phyloP scores from a whole-genome alignment of 2,329 filamentous ascomycete genomes.

The Helotiales sp. region DNA sequence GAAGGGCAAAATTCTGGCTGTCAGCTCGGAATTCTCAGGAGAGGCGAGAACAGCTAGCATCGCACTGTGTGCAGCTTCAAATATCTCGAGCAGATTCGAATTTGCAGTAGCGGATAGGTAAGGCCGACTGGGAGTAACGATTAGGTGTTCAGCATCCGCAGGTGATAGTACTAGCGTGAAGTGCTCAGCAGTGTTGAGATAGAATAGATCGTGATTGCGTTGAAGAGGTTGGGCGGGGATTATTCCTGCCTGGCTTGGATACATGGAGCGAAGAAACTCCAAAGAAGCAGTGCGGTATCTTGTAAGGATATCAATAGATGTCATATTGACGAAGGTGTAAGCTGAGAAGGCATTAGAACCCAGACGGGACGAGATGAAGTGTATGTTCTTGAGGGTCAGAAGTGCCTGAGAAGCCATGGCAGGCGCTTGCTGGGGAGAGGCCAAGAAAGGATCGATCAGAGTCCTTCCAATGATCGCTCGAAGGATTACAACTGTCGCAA shows the following conservation, averaged over 20 bases:
- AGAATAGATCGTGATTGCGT: slow-evolving; percentile 68
- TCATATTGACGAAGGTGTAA: slow-evolving; percentile 68
- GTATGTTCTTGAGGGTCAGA: slow-evolving; percentile 63
- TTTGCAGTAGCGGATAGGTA: slow-evolving; percentile 54
- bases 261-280: slow-evolving; percentile 50
- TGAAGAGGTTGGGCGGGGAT: slow-evolving; percentile 66
- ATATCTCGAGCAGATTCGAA: slow-evolving; percentile 58
- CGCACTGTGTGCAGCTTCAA: slow-evolving; percentile 71
- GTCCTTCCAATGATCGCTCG: slow-evolving; percentile 58
- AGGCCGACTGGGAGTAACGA: slow-evolving; percentile 61
- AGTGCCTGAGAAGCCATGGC: slow-evolving; percentile 61
- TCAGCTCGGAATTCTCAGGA: slow-evolving; percentile 60
- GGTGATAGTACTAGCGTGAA: slow-evolving; percentile 61
- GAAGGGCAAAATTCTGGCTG: slow-evolving; percentile 62
- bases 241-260: slow-evolving; percentile 41
- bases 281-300: slow-evolving; percentile 60
- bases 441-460: slow-evolving; percentile 55
- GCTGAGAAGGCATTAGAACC: slow-evolving; percentile 66
- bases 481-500: slow-evolving; percentile 62
- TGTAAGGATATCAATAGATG: slow-evolving; percentile 67
- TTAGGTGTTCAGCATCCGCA: slow-evolving; percentile 56
- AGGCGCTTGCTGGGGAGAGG: slow-evolving; percentile 52
- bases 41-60: slow-evolving; percentile 68
- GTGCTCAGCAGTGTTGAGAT: slow-evolving; percentile 70
- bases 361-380: slow-evolving; percentile 67